phyloP scores from a whole-genome alignment of 345 rosid genomes.

The Moringa oleifera region DNA sequence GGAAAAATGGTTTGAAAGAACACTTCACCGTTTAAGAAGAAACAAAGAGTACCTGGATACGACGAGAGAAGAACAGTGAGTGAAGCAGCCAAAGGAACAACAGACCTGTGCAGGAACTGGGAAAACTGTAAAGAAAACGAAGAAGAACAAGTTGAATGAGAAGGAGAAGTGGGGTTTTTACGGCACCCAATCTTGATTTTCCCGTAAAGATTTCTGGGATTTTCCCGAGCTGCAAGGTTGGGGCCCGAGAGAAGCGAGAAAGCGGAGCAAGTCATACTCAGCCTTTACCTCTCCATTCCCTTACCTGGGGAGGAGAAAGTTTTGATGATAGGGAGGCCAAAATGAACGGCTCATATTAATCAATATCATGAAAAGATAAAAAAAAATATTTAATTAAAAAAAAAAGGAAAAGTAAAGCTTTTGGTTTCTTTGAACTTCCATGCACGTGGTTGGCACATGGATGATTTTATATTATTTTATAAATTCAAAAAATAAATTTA shows the following conservation, averaged over 20 bases:
- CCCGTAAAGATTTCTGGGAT: constrained; percentile 21
- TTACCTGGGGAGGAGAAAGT: background rate
- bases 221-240: constrained; percentile 19
- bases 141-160: constrained; percentile 21
- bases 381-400: no score
- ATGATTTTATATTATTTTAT: no score
- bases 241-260: constrained; percentile 24
- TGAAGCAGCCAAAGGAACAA: constrained; percentile 64
- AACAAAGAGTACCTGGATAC: constrained; percentile 41
- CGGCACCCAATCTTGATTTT: constrained; percentile 6
- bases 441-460: no score
- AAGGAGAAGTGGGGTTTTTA: constrained; percentile 8
- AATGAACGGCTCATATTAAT: constrained; percentile 20
- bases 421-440: no score
- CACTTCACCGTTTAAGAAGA: background rate
- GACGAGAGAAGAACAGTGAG: constrained; percentile 63
- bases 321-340: constrained; percentile 1
- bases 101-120: constrained; percentile 29
- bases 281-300: constrained; percentile 21
- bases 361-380: no score
- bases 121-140: constrained; percentile 20
- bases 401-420: no score
- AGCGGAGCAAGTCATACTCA: constrained; percentile 31
- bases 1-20: no score
- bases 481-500: no score